Evolutionary conservation across 805 yeast genomes (phyloP).

Genomic region (Pichia rugopelliculosa): DNA sequence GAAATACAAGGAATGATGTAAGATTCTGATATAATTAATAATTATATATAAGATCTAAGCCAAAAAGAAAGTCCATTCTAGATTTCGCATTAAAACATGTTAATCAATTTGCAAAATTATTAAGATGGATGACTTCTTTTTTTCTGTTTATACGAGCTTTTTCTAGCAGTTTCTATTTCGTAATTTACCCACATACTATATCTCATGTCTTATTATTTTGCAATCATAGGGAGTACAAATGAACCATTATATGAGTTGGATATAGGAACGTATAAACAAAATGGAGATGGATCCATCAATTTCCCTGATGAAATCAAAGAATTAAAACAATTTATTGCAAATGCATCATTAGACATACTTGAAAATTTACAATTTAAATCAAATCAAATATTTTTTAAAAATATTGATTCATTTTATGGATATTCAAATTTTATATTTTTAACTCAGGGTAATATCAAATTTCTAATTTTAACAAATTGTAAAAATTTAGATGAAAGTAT

Average conservation of each 20-base stretch:
- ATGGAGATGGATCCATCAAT: slow-evolving; percentile 55
- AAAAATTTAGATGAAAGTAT: slow-evolving; percentile 60
- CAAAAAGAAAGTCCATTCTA: no score
- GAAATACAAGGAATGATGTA: no score
- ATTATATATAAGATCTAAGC: no score
- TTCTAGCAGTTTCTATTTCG: no score
- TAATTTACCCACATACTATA: no score
- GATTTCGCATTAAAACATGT: no score
- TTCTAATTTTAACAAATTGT: slow-evolving; percentile 61
- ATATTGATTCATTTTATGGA: slow-evolving; percentile 81
- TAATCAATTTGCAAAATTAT: no score
- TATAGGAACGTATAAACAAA: slow-evolving; percentile 64
- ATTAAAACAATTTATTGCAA: slow-evolving; percentile 79
- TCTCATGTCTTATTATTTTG: slow-evolving; percentile 77
- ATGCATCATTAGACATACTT: slow-evolving; percentile 83
- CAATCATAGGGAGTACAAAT: slow-evolving; percentile 82
- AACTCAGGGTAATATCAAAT: slow-evolving; percentile 81
- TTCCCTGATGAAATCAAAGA: slow-evolving; percentile 69
- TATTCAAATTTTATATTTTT: slow-evolving; percentile 75
- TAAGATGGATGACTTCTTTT: no score
- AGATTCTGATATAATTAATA: no score
- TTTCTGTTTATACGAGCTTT: no score
- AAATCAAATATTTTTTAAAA: slow-evolving; percentile 59
- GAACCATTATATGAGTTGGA: slow-evolving; percentile 84
- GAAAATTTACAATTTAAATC: slow-evolving; percentile 84